Conservation (phyloP, 495 filamentous ascomycete genomes). For the Pseudoneurospora amorphoporcata region DNA sequence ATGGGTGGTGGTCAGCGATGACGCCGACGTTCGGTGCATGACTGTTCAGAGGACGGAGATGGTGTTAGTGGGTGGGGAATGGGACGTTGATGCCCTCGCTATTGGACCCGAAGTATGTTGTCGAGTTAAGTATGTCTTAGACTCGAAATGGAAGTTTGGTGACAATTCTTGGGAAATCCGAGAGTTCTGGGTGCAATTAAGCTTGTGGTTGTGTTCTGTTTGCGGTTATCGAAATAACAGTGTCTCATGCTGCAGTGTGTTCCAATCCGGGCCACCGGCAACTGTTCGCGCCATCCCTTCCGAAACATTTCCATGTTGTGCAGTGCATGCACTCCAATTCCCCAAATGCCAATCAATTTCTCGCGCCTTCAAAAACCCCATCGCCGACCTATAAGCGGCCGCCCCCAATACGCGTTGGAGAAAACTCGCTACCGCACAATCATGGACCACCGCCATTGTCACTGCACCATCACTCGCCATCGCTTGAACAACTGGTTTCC, state of each 20-base stretch:
- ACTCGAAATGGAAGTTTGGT: no score
- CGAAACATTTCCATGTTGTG: background rate
- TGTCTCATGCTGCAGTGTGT: background rate
- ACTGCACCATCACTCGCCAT: background rate
- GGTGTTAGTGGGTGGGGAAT: background rate
- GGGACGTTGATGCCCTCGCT: background rate
- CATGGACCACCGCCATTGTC: background rate
- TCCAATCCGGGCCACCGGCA: background rate
- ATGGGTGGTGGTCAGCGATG: background rate
- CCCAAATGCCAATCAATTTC: background rate
- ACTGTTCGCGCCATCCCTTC: background rate
- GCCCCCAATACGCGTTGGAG: background rate
- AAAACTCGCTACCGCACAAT: background rate
- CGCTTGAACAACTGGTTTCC: background rate
- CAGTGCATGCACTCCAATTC: background rate
- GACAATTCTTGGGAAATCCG: background rate
- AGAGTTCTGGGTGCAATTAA: background rate
- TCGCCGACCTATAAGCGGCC: background rate
- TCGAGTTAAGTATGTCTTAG: no score
- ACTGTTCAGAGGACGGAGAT: background rate
- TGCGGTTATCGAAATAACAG: background rate
- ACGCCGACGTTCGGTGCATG: background rate
- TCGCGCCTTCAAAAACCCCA: background rate
- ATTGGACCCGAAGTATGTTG: background rate
- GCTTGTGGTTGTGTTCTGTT: background rate